phyloP scores from a whole-genome alignment of 169 alveolate genomes.

The Cryptosporidium sp. region DNA sequence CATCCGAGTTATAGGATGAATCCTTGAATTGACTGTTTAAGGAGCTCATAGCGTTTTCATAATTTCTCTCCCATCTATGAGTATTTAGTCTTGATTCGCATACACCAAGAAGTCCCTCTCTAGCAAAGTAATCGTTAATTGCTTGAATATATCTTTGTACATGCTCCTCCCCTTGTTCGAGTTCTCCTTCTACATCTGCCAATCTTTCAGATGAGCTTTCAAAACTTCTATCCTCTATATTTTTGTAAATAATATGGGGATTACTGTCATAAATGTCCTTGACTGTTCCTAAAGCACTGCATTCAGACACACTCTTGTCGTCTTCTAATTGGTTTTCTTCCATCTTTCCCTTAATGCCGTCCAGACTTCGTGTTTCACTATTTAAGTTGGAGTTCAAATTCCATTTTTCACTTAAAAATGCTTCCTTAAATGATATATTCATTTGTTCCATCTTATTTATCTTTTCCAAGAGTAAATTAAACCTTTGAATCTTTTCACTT shows the following conservation, averaged over 20 bases:
- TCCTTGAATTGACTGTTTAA: constrained; percentile 21
- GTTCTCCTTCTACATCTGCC: background rate
- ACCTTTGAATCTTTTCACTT: constrained; percentile 44
- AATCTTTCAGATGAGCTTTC: constrained; percentile 29
- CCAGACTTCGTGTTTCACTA: background rate
- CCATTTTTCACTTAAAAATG: constrained; percentile 43
- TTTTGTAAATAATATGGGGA: background rate
- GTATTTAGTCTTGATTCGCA: constrained; percentile 60
- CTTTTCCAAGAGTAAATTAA: constrained; percentile 39
- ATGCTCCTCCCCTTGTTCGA: constrained; percentile 44
- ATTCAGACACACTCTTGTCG: constrained; percentile 16
- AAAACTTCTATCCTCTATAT: background rate
- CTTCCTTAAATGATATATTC: constrained; percentile 45
- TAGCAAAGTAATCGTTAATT: constrained; percentile 32
- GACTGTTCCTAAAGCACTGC: constrained; percentile 24
- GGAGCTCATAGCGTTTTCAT: constrained; percentile 57
- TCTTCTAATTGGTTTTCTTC: constrained; percentile 1
- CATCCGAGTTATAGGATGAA: constrained; percentile 1
- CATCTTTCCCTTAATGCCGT: background rate
- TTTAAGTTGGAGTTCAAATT: background rate
- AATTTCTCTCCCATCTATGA: constrained; percentile 57
- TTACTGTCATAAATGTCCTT: constrained; percentile 37
- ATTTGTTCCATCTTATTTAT: constrained; percentile 51
- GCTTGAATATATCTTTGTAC: constrained; percentile 36
- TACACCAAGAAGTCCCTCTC: constrained; percentile 10